These are phyloP conservation scores for Suhomyces anneliseae DNA, from an alignment of 1,139 yeast species.

Conservation along the genomic window DNA sequence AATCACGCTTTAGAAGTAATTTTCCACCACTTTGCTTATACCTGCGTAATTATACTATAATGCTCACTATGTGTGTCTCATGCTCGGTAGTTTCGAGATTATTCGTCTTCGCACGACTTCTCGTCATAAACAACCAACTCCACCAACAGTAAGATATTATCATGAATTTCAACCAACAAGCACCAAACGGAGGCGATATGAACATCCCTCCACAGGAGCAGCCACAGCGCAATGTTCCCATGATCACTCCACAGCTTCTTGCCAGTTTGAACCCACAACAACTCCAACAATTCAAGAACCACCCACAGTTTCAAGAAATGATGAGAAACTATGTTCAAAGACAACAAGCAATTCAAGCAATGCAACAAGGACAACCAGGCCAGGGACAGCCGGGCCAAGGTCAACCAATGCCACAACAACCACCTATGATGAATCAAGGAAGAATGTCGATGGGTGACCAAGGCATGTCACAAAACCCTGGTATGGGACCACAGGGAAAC, in stretches of 20 bases:
- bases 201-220: slow-evolving; percentile 9
- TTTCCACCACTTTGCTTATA: no score
- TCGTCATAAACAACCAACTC: not conserved
- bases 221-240: slow-evolving; percentile 19
- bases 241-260: slow-evolving; percentile 42
- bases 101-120: not conserved
- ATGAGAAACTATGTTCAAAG: slow-evolving; percentile 39
- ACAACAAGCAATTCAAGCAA: slow-evolving; percentile 39
- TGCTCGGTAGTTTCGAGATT: no score
- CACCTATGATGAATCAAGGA: not conserved
- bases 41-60: no score
- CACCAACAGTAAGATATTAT: not conserved
- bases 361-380: slow-evolving; percentile 20
- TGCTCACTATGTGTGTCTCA: no score
- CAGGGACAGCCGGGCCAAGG: slow-evolving; percentile 20
- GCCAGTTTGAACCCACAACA: slow-evolving; percentile 47
- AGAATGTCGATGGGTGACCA: slow-evolving; percentile 1
- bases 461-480: not conserved
- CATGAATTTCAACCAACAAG: slow-evolving; percentile 13
- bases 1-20: no score
- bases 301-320: slow-evolving; percentile 47
- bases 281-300: slow-evolving; percentile 48
- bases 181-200: slow-evolving; percentile 5
- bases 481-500: not conserved
- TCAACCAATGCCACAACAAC: slow-evolving; percentile 1